Evolutionary conservation across 345 rosid genomes (phyloP).

Genomic region (Populus nigra): DNA sequence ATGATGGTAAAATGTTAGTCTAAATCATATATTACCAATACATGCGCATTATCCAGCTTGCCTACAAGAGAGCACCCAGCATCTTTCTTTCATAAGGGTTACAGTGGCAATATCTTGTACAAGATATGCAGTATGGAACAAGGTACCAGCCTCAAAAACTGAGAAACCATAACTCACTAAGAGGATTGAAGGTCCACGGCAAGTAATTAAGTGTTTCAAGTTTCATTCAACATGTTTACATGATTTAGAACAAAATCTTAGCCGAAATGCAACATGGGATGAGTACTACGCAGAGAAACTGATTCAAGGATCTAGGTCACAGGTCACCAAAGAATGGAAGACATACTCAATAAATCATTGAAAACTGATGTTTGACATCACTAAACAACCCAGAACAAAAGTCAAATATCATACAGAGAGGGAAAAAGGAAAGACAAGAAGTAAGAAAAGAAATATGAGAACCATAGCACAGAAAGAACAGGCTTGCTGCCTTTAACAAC

Average conservation of each 20-base stretch:
- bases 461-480: not conserved
- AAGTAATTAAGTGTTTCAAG: not conserved
- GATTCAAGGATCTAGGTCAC: not conserved
- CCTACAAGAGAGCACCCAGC: not conserved
- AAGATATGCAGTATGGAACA: not conserved
- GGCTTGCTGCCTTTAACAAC: not conserved
- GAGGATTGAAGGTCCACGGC: not conserved
- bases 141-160: not conserved
- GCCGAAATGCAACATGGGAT: not conserved
- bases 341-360: not conserved
- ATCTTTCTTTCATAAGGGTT: not conserved
- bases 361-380: not conserved
- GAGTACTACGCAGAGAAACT: not conserved
- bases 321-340: not conserved
- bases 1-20: not conserved
- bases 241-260: not conserved
- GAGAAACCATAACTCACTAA: not conserved
- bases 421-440: not conserved
- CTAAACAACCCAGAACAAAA: not conserved
- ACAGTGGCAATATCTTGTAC: not conserved
- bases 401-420: not conserved
- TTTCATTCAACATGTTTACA: not conserved
- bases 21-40: not conserved
- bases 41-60: not conserved
- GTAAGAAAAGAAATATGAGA: not conserved